A percentile compares a stretch with the other conserved stretches of the same genome.
Conservation (phyloP, 1,284 basidiomycete species). For the Caloboletus firmus region DNA sequence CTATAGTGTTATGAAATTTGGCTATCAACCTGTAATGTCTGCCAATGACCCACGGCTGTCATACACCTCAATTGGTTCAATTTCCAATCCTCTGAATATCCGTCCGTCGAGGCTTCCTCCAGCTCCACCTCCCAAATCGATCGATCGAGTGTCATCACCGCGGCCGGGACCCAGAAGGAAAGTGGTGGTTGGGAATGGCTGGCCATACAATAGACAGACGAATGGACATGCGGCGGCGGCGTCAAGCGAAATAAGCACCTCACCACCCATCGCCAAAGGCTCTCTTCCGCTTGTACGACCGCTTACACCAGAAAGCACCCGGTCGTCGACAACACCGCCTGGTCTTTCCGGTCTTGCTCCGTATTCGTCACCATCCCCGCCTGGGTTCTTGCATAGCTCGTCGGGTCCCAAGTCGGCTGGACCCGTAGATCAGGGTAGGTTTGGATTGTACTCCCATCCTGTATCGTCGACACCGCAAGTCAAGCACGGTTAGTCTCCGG, state of each 20-base stretch:
- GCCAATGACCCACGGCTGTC: constrained; percentile 42
- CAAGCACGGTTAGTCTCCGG: constrained; percentile 29
- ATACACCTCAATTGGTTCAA: constrained; percentile 41
- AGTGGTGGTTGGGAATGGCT: constrained; percentile 37
- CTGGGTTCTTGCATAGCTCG: constrained; percentile 34
- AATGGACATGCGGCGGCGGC: constrained; percentile 19
- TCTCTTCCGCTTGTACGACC: constrained; percentile 19
- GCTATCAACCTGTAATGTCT: constrained; percentile 32
- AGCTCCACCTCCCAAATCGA: constrained; percentile 5
- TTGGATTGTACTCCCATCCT: constrained; percentile 21
- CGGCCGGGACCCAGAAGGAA: constrained; percentile 20
- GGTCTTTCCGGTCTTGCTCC: constrained; percentile 37
- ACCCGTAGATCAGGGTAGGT: constrained; percentile 18
- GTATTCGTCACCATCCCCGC: constrained; percentile 41
- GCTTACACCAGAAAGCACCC: constrained; percentile 34
- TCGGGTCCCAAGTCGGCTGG: constrained; percentile 26
- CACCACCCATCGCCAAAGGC: constrained; percentile 17
- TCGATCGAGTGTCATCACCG: constrained; percentile 15
- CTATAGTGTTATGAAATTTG: constrained; percentile 11
- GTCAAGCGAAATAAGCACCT: constrained; percentile 7
- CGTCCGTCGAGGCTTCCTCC: constrained; percentile 40
- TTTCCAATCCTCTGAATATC: constrained; percentile 52
- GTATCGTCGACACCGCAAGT: constrained; percentile 27
- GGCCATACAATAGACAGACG: constrained; percentile 34
- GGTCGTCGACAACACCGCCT: constrained; percentile 36